Evolutionary conservation across 768 basidiomycete species (phyloP), one percentile per base, ranked within the genome.

Genomic region (Boletus tylopilopsis): DNA sequence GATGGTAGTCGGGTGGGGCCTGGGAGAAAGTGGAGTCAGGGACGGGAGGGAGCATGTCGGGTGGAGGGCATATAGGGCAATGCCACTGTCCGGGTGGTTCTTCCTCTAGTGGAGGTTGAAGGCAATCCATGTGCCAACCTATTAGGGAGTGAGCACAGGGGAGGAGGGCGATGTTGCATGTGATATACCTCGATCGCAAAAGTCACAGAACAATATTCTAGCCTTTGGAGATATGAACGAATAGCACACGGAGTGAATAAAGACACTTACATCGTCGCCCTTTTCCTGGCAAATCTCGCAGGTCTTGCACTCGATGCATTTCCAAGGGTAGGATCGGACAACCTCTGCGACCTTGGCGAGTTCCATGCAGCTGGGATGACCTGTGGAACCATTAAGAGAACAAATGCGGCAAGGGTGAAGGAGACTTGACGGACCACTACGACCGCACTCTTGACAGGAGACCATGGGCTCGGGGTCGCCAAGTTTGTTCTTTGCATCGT

Each of bases 111-210:
- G 88, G 84, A 29, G 93, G 91, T 32, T 70, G 58, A 48, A 93
- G 75, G 66, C 89, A 94, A 56, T 84, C 79, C 76, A 84, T 82
- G 67, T 94, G 90, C 87, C 88, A 92, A 30, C 90, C 90, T 85
- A 55, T 49, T 30, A 19, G 19, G 6, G 44, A 36, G 25, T 7
- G 41, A 41, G 43, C 58, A 38, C 8, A 7, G 50, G 42, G 38
- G 53, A 47, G 45, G 22, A 21, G 29, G 40, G 19, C 22, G 29
- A 41, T 29, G 48, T 7, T 54, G 54, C 15, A 53, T 37, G 47
- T 54, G 56, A 51, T 27, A 34, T 65, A 83, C 89, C 92, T 78
- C 92, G 77, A 74, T 98, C 95, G 68, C 95, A 98, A 48, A 75
- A 80, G 75, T 98, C 95, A 67, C 95, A 98, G 58, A 97, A 87